Conservation (phyloP, 2,329 filamentous ascomycete genomes). For the Alternaria conjuncta region DNA sequence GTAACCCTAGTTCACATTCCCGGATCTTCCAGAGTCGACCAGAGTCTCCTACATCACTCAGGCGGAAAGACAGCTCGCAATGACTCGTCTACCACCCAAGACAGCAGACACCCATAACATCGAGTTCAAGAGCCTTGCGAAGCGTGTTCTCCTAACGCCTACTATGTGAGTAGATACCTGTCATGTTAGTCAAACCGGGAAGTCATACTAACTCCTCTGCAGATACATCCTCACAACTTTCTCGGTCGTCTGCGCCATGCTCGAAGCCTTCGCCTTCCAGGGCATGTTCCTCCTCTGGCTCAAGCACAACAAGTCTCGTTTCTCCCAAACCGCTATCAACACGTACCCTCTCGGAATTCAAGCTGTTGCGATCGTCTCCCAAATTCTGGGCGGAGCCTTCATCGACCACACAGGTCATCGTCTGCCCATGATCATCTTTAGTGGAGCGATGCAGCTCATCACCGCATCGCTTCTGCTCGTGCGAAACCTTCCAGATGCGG, state of each 20-base stretch:
- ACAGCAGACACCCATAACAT: constrained; percentile 28
- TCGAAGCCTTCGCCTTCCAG: constrained; percentile 42
- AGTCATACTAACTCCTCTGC: not conserved
- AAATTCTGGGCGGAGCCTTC: constrained; percentile 42
- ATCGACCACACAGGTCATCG: constrained; percentile 46
- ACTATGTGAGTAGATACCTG: constrained; percentile 14
- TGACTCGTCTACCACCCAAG: constrained; percentile 28
- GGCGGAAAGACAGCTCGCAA: constrained; percentile 25
- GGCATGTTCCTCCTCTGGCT: constrained; percentile 31
- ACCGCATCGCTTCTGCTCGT: constrained; percentile 41
- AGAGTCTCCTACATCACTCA: constrained; percentile 18
- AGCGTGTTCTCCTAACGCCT: constrained; percentile 22
- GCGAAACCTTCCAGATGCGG: constrained; percentile 37
- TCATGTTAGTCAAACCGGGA: not conserved
- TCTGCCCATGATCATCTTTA: constrained; percentile 43
- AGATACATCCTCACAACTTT: constrained; percentile 50
- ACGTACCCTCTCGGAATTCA: constrained; percentile 65
- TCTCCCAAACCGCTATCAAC: constrained; percentile 57
- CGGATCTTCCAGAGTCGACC: constrained; percentile 27
- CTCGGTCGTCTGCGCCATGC: constrained; percentile 40
- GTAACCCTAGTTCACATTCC: constrained; percentile 23
- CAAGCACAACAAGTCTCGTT: constrained; percentile 21
- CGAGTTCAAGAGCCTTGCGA: constrained; percentile 19
- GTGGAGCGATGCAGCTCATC: constrained; percentile 40
- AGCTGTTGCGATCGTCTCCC: constrained; percentile 61